phyloP scores from a whole-genome alignment of 306 rosid genomes.

The Begonia peltatifolia region DNA sequence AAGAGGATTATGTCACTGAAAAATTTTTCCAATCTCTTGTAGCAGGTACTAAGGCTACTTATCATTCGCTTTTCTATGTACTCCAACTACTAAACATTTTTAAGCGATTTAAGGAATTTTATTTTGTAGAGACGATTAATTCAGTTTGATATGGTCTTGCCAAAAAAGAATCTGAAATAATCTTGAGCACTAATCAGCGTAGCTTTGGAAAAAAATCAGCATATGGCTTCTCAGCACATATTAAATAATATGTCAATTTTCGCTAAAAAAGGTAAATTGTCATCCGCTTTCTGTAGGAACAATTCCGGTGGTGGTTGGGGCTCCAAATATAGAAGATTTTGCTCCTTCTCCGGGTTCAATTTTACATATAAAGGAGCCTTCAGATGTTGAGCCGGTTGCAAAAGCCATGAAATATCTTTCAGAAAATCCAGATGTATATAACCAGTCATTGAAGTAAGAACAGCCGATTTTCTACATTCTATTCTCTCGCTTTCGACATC shows the following conservation, averaged over 20 bases:
- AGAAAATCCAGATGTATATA: slow-evolving; percentile 66
- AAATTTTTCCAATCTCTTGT: slow-evolving; percentile 95
- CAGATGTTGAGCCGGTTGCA: slow-evolving; percentile 57
- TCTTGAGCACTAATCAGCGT: too few species aligned
- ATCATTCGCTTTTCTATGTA: too few species aligned
- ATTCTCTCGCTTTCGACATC: background rate
- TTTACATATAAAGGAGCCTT: slow-evolving; percentile 56
- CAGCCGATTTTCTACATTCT: background rate
- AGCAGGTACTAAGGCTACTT: slow-evolving; percentile 41
- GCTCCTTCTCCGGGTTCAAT: slow-evolving; percentile 65
- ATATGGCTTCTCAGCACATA: too few species aligned
- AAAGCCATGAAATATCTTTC: slow-evolving; percentile 62
- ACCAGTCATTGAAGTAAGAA: slow-evolving; percentile 54
- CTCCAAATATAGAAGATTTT: slow-evolving; percentile 86
- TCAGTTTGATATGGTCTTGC: too few species aligned
- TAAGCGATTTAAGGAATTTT: too few species aligned
- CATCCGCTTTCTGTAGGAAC: slow-evolving; percentile 29
- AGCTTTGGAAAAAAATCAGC: too few species aligned
- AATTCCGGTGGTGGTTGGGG: slow-evolving; percentile 83
- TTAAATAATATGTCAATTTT: too few species aligned
- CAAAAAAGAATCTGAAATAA: too few species aligned
- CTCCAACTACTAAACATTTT: too few species aligned
- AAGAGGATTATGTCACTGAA: slow-evolving; percentile 99
- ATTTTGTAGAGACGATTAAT: too few species aligned
- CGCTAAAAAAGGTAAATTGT: too few species aligned